These are phyloP conservation scores for Hymenoscyphus repandus DNA, from an alignment of 2,329 filamentous ascomycete species.

Conservation along the genomic window DNA sequence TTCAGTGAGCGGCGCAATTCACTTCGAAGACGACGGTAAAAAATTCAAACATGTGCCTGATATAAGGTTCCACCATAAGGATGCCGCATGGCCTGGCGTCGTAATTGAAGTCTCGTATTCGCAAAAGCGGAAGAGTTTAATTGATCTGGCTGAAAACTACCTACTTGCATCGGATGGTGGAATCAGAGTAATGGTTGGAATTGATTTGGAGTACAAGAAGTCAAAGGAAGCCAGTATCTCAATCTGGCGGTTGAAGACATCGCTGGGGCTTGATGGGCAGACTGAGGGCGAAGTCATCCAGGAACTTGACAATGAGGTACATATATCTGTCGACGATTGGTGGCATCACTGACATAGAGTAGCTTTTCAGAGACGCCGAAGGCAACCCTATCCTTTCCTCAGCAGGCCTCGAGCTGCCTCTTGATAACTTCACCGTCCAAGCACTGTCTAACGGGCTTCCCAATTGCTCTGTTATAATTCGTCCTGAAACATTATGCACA, in stretches of 20 bases:
- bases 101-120: slow-evolving; percentile 28
- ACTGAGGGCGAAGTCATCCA: slow-evolving; percentile 18
- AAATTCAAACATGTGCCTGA: slow-evolving; percentile 20
- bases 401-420: too few relatives aligned
- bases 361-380: slow-evolving; percentile 16
- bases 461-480: too few relatives aligned
- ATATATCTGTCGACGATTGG: too few relatives aligned
- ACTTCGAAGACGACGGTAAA: slow-evolving; percentile 25
- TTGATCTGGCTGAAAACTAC: slow-evolving; percentile 25
- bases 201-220: slow-evolving; percentile 27
- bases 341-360: slow-evolving; percentile 5
- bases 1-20: slow-evolving; percentile 13
- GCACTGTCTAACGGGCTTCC: too few relatives aligned
- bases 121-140: slow-evolving; percentile 25
- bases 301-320: slow-evolving; percentile 16
- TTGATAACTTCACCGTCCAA: too few relatives aligned
- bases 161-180: slow-evolving; percentile 23
- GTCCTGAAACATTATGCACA: too few relatives aligned
- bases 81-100: slow-evolving; percentile 19
- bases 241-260: slow-evolving; percentile 17
- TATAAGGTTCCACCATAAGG: slow-evolving; percentile 14
- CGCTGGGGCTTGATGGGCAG: slow-evolving; percentile 10
- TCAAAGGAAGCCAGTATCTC: slow-evolving; percentile 19
- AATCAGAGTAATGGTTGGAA: slow-evolving; percentile 27
- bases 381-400: slow-evolving; percentile 14